Evolutionary conservation across 2,329 filamentous ascomycete genomes (phyloP).

Genomic region (Pseudogymnoascus sp.): DNA sequence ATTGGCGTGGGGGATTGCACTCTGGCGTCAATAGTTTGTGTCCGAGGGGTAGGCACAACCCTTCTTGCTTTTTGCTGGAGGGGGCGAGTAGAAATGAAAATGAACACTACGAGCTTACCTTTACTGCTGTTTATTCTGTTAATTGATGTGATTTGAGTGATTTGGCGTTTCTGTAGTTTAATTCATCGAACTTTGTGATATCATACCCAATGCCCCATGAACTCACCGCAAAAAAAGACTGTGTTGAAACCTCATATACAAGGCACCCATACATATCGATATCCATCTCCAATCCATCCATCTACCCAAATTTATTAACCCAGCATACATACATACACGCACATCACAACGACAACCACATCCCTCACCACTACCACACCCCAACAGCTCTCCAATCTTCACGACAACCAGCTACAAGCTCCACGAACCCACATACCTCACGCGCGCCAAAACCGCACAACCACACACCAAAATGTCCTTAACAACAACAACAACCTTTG

Average conservation of each 20-base stretch:
- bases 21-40: constrained; percentile 2
- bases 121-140: background rate
- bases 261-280: background rate
- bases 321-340: background rate
- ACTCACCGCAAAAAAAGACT: background rate
- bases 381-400: background rate
- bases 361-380: background rate
- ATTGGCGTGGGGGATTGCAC: background rate
- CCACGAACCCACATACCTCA: background rate
- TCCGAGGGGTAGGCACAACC: background rate
- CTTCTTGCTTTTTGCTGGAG: background rate
- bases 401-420: background rate
- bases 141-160: background rate
- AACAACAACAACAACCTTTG: background rate
- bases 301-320: background rate
- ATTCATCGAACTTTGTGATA: background rate
- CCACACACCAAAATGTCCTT: background rate
- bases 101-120: background rate
- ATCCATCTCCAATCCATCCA: background rate
- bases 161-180: background rate
- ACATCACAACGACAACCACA: background rate
- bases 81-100: background rate
- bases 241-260: background rate
- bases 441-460: background rate
- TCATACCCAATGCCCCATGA: too few relatives aligned